Evolutionary conservation across 768 basidiomycete genomes (phyloP), one percentile per base, ranked within the genome.

Genomic region (Serpula lacrymans): DNA sequence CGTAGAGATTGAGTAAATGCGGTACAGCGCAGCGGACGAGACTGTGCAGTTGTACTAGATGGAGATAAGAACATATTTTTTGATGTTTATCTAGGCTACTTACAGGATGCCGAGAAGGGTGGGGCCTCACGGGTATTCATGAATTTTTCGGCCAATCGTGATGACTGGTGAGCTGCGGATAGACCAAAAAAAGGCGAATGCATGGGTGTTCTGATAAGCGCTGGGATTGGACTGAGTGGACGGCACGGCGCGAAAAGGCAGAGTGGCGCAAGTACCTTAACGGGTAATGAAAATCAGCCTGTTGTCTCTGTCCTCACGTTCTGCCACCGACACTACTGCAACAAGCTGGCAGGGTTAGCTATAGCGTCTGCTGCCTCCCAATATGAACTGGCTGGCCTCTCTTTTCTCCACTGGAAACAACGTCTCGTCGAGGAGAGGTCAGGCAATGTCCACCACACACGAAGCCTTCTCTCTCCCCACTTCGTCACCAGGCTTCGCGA

Each of bases 381-480:
- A 53, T 42, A 88, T 88, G 86, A 78, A 80, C 65, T 88, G 86
- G 86, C 65, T 88, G 35, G 64, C 73, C 21, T 77, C 78, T 49
- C 67, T 86, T 41, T 88, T 88, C 63, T 69, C 75, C 16, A 57
- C 71, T 38, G 71, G 75, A 47, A 61, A 60, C 35, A 57, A 69
- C 18, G 71, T 75, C 54, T 72, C 69, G 46, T 54, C 70, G 24
- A 66, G 79, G 43, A 74, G 73, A 57, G 74, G 76, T 40, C 81
- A 83, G 60, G 78, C 85, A 21, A 77, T 92, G 49, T 78, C 77
- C 23, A 80, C 79, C 12, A 93, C 91, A 5, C 79, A 85, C 56
- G 90, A 93, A 59, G 90, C 92, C 47, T 94, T 94, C 65, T 85
- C 87, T 35, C 71, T 95, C 24, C 87, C 88, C 32, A 80, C 80